A percentile compares a stretch with the other conserved stretches of the same genome.
Evolutionary conservation across 148 eudicot genomes (phyloP).

Genomic region (Persicaria tinctoria): DNA sequence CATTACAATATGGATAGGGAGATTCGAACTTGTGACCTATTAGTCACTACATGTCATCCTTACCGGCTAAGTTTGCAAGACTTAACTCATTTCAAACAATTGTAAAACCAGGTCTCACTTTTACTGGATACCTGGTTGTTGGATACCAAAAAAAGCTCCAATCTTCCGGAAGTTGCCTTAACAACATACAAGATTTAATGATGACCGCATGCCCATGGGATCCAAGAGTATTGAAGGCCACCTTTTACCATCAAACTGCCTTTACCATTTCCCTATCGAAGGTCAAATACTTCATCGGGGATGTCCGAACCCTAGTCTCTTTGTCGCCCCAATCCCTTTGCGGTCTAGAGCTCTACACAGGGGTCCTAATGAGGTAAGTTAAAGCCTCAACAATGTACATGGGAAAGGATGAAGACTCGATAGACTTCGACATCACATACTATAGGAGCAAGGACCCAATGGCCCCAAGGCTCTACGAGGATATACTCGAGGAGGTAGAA

Average conservation of each 20-base stretch:
- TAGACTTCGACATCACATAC: constrained; percentile 72
- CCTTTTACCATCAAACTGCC: constrained; percentile 48
- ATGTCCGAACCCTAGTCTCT: constrained; percentile 46
- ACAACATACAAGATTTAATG: constrained; percentile 18
- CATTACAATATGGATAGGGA: too few relatives aligned
- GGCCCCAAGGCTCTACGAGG: constrained; percentile 43
- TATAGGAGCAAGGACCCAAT: constrained; percentile 56
- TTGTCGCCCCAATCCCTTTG: constrained; percentile 54
- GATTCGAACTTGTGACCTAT: too few relatives aligned
- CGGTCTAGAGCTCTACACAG: constrained; percentile 45
- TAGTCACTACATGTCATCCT: too few relatives aligned
- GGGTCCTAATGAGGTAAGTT: constrained; percentile 69
- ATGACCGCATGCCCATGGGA: constrained; percentile 68
- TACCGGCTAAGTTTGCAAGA: too few relatives aligned
- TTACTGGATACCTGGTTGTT: constrained; percentile 56
- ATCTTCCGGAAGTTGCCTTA: constrained; percentile 61
- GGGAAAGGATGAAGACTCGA: constrained; percentile 56
- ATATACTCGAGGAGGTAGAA: constrained; percentile 65
- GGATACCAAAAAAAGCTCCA: constrained; percentile 65
- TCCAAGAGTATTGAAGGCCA: constrained; percentile 30
- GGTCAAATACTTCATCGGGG: constrained; percentile 49
- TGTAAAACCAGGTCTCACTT: constrained; percentile 26
- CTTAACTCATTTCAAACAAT: too few relatives aligned
- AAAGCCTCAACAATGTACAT: constrained; percentile 63
- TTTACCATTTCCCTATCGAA: constrained; percentile 42